A percentile compares a stretch with the other conserved stretches of the same genome.
phyloP scores from a whole-genome alignment of 208 protist genomes.

The Phytomonas serpens region DNA sequence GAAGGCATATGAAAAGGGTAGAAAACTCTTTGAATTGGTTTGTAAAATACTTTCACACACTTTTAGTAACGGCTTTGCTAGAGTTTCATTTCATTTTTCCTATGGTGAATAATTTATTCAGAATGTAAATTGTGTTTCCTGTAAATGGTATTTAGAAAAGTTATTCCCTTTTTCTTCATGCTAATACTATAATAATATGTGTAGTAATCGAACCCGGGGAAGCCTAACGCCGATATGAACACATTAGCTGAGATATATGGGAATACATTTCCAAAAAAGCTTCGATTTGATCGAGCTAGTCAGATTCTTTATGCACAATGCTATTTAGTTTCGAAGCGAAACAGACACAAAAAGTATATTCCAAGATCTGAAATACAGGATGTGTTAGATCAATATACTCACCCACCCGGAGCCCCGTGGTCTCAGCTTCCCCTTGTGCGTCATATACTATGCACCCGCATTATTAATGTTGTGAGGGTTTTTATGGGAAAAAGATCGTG shows the following conservation, averaged over 20 bases:
- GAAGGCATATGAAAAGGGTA: slow-evolving; percentile 1
- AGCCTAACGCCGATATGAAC: slow-evolving; percentile 3
- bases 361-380: slow-evolving; percentile 45
- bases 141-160: background rate
- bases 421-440: slow-evolving; percentile 74
- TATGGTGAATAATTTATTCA: background rate
- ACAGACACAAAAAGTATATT: slow-evolving; percentile 77
- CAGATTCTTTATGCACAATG: slow-evolving; percentile 76
- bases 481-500: slow-evolving; percentile 40
- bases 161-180: slow-evolving; percentile 13
- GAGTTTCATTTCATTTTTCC: background rate
- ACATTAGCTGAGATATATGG: slow-evolving; percentile 30
- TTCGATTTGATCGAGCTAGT: slow-evolving; percentile 74
- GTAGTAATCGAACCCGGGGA: background rate
- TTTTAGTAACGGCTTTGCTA: background rate
- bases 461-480: slow-evolving; percentile 53
- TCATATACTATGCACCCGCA: slow-evolving; percentile 58
- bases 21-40: too few species aligned
- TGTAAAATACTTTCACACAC: slow-evolving; percentile 7
- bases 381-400: slow-evolving; percentile 45
- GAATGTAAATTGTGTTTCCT: background rate
- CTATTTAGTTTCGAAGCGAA: slow-evolving; percentile 42
- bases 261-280: slow-evolving; percentile 63
- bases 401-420: slow-evolving; percentile 48
- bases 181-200: slow-evolving; percentile 10